Percentiles rank a stretch among this genome's conserved stretches.
These are phyloP conservation scores for Suillus sp. DNA, from an alignment of 768 basidiomycete genomes.

Conservation along the genomic window DNA sequence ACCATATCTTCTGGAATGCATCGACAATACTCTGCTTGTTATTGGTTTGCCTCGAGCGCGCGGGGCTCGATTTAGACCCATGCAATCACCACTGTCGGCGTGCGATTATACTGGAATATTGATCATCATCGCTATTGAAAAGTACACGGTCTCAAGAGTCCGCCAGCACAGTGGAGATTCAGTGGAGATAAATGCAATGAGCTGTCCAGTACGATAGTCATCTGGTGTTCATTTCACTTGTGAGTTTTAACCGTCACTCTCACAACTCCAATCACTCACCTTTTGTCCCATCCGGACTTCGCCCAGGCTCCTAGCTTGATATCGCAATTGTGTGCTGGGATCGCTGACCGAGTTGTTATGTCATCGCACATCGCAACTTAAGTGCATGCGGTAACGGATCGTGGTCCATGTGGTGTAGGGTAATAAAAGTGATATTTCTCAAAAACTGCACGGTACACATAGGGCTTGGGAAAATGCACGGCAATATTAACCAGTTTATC, in stretches of 20 bases:
- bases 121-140: not conserved
- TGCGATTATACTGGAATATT: not conserved
- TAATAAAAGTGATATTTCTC: not conserved
- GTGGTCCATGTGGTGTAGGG: not conserved
- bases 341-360: not conserved
- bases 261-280: not conserved
- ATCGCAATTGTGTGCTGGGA: not conserved
- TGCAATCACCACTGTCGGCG: not conserved
- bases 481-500: not conserved
- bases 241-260: not conserved
- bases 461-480: not conserved
- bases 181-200: not conserved
- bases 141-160: not conserved
- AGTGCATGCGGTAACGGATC: not conserved
- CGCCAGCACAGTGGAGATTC: not conserved
- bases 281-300: not conserved
- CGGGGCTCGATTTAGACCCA: not conserved
- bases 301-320: not conserved
- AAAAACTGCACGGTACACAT: not conserved
- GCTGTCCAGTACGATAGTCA: not conserved
- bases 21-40: not conserved
- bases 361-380: not conserved
- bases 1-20: not conserved
- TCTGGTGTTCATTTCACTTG: not conserved
- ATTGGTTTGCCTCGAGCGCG: not conserved